Base-by-base conservation (phyloP, 768 basidiomycete genomes). In the Ephemerocybe angulata region DNA sequence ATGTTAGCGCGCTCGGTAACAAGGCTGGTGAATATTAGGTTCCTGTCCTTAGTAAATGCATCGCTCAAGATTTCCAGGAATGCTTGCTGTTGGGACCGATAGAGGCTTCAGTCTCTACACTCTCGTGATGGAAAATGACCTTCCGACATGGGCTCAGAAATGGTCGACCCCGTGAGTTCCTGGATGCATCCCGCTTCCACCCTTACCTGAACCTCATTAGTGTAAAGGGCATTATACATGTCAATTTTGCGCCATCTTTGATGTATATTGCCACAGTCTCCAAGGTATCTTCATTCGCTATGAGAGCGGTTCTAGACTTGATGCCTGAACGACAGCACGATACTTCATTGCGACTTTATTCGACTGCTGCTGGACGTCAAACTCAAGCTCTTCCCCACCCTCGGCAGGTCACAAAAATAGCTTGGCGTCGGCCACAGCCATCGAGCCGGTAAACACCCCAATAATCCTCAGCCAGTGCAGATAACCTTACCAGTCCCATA, bases 81-180 rank as follows among this genome's bases (percentile, higher is more conserved):
- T 90, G 29, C 81, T 93, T 58, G 86, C 85, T 21, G 80, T 92
- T 31, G 89, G 87, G 13, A 85, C 76, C 41, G 65, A 75, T 30
- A 70, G 68, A 40, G 78, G 79, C 35, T 72, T 93, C 13, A 85
- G 87, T 1, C 82, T 92, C 0, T 89, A 90, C 62, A 88, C 88
- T 2, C 72, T 92, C 27, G 83, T 87, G 53, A 76, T 90, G 28
- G 88, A 92, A 60, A 87, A 90, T 62, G 88, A 91, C 67, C 79
- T 93, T 17, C 88, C 85, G 15, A 88, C 85, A 0, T 93, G 91
- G 91, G 85, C 84, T 13, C 76, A 76, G 65, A 91, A 91, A 71
- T 93, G 91, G 91, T 76, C 76, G 19, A 69, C 75, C 50, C 62
- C 73, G 90, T 91, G 75, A 50, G 78, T 64, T 3, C 21, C 42